Conservation (phyloP, 2,329 filamentous ascomycete species). For the Xylaria multiplex region DNA sequence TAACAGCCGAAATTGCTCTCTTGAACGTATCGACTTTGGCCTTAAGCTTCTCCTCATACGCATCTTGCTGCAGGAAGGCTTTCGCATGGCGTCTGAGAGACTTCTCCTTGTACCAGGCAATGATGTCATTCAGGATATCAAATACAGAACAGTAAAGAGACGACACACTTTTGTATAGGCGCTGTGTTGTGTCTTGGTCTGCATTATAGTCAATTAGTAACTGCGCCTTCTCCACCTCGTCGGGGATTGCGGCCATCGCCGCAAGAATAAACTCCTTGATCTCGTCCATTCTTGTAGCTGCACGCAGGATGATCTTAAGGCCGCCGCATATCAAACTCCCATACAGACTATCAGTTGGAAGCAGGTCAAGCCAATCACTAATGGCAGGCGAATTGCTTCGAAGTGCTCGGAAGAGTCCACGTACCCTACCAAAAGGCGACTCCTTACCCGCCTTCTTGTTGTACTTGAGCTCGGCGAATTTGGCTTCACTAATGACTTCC, state of each 20-base stretch:
- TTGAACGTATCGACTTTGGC: constrained; percentile 25
- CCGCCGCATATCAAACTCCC: constrained; percentile 33
- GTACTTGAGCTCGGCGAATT: constrained; percentile 30
- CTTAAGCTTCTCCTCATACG: constrained; percentile 27
- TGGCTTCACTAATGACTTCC: constrained; percentile 29
- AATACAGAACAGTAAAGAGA: constrained; percentile 28
- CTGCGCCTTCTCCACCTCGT: constrained; percentile 29
- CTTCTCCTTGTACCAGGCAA: constrained; percentile 30
- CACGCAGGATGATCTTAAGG: constrained; percentile 30
- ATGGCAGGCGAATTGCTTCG: constrained; percentile 26
- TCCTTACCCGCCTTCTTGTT: constrained; percentile 26
- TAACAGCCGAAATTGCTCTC: constrained; percentile 18
- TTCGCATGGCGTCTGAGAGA: constrained; percentile 21
- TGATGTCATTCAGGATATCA: constrained; percentile 26
- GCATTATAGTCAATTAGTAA: constrained; percentile 29
- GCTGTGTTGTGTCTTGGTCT: constrained; percentile 24
- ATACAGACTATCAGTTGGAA: constrained; percentile 26
- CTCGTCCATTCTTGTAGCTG: constrained; percentile 32
- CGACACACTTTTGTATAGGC: constrained; percentile 28
- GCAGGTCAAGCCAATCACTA: constrained; percentile 23
- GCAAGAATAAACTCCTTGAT: constrained; percentile 29
- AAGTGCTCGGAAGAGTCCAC: constrained; percentile 27
- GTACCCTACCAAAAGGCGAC: constrained; percentile 25
- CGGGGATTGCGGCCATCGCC: constrained; percentile 28
- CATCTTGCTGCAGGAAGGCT: constrained; percentile 23